A percentile compares a stretch with the other conserved stretches of the same genome.
Evolutionary conservation across 2,329 filamentous ascomycete species (phyloP).

Genomic region (Aspergillus amoenus): DNA sequence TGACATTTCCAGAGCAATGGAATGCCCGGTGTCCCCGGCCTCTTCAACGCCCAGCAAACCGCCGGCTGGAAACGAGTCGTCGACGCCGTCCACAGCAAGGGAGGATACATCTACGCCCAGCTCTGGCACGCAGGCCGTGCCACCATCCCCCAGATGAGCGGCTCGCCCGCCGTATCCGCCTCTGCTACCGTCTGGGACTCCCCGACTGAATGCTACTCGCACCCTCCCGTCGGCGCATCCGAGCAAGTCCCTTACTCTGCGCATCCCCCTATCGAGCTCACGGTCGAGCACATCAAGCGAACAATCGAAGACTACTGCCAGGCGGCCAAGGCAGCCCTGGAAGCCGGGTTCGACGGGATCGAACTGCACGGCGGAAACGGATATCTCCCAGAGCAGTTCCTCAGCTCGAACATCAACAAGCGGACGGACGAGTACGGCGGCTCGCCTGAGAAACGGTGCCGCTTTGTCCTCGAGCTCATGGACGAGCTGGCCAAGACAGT

Average conservation of each 20-base stretch:
- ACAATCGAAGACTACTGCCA: slow-evolving; percentile 47
- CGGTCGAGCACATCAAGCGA: slow-evolving; percentile 45
- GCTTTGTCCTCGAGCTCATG: slow-evolving; percentile 59
- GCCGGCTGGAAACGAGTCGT: slow-evolving; percentile 53
- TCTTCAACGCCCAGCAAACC: slow-evolving; percentile 43
- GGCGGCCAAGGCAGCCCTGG: slow-evolving; percentile 52
- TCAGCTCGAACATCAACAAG: slow-evolving; percentile 51
- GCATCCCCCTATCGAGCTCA: slow-evolving; percentile 46
- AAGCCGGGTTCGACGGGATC: slow-evolving; percentile 56
- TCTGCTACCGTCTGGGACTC: slow-evolving; percentile 50
- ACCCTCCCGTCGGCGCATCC: slow-evolving; percentile 38
- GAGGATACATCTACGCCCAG: slow-evolving; percentile 48
- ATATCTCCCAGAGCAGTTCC: slow-evolving; percentile 55
- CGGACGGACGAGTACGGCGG: slow-evolving; percentile 54
- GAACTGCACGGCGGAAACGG: slow-evolving; percentile 53
- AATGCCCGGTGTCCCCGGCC: slow-evolving; percentile 37
- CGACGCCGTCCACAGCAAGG: slow-evolving; percentile 52
- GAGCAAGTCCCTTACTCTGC: slow-evolving; percentile 41
- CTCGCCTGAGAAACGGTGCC: slow-evolving; percentile 51
- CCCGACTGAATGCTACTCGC: slow-evolving; percentile 43
- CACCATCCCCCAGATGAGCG: slow-evolving; percentile 44
- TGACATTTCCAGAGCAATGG: slow-evolving; percentile 33
- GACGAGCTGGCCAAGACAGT: slow-evolving; percentile 44
- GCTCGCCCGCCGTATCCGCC: slow-evolving; percentile 36
- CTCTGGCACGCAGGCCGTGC: slow-evolving; percentile 49